A percentile compares a stretch with the other conserved stretches of the same genome.
Conservation (phyloP, 257 asterid genomes). For the Coffea eugenioides region DNA sequence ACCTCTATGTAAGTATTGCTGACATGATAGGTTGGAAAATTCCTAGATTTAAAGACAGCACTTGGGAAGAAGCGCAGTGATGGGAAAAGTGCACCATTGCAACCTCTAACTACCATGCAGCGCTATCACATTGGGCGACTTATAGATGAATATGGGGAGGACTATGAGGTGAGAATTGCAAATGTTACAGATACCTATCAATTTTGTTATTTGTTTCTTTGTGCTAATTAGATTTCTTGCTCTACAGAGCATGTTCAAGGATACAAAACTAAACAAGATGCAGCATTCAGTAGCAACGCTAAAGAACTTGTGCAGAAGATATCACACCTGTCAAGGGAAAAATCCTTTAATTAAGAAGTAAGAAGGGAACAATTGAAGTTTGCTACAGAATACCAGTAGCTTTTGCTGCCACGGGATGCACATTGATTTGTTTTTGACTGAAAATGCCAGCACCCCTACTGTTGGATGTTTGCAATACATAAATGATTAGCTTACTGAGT, state of each 20-base stretch:
- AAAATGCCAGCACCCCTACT: background rate
- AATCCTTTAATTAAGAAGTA: slow-evolving; percentile 53
- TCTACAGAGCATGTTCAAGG: slow-evolving; percentile 93
- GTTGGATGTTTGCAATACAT: background rate
- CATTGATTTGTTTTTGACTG: background rate
- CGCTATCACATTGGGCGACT: slow-evolving; percentile 59
- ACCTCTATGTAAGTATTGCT: background rate
- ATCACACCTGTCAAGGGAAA: slow-evolving; percentile 51
- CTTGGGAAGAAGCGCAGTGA: slow-evolving; percentile 83
- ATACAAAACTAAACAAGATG: slow-evolving; percentile 76
- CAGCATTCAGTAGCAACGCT: slow-evolving; percentile 83
- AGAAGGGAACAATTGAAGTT: background rate
- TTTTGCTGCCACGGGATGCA: background rate
- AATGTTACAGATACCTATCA: background rate
- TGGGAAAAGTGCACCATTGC: slow-evolving; percentile 58
- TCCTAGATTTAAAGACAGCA: slow-evolving; percentile 76
- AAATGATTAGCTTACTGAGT: background rate
- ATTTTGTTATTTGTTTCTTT: background rate
- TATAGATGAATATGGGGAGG: slow-evolving; percentile 76
- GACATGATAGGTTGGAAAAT: slow-evolving; percentile 17
- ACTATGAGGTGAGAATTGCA: slow-evolving; percentile 55
- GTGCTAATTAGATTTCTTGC: slow-evolving; percentile 17
- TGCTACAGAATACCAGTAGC: background rate
- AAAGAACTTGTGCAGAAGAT: slow-evolving; percentile 79
- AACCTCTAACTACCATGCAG: slow-evolving; percentile 78